Evolutionary conservation across 179 eudicot species (phyloP).

Genomic region (Gypsophila paniculata): DNA sequence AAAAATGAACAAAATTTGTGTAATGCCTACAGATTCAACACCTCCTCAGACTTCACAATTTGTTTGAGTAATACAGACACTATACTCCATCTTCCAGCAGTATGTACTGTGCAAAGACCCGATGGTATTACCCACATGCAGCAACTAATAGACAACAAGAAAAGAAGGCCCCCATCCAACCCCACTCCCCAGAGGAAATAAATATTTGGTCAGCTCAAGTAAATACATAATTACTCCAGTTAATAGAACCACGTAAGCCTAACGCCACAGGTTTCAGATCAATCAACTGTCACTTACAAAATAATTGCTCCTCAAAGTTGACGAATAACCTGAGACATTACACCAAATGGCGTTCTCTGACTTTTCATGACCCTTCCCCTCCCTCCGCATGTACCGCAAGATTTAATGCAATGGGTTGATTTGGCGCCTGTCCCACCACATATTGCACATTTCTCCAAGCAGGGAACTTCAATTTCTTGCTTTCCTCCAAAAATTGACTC

Average conservation of each 20-base stretch:
- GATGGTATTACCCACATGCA: neutral
- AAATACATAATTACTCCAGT: neutral
- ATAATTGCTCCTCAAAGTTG: neutral
- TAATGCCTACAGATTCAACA: neutral
- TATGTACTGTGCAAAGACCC: constrained; percentile 1
- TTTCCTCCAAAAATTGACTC: constrained; percentile 81
- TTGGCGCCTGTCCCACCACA: constrained; percentile 91
- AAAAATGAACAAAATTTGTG: neutral
- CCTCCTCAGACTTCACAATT: too few species aligned
- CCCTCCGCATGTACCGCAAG: constrained; percentile 66
- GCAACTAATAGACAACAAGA: neutral
- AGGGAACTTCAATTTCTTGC: constrained; percentile 54
- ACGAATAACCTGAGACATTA: constrained; percentile 69
- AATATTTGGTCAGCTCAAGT: neutral
- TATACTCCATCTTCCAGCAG: constrained; percentile 1
- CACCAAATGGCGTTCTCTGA: constrained; percentile 87
- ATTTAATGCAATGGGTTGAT: constrained; percentile 48
- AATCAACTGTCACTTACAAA: neutral
- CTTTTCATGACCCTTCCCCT: constrained; percentile 67
- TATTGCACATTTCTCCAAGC: constrained; percentile 54
- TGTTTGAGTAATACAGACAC: neutral
- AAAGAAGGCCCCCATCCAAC: neutral
- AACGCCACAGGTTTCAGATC: neutral
- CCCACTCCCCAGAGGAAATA: neutral
- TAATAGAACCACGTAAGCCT: neutral